Percentiles rank a stretch among this genome's conserved stretches.
Evolutionary conservation across 1,284 basidiomycete genomes (phyloP).

Genomic region (Ceratobasidium theobromae): DNA sequence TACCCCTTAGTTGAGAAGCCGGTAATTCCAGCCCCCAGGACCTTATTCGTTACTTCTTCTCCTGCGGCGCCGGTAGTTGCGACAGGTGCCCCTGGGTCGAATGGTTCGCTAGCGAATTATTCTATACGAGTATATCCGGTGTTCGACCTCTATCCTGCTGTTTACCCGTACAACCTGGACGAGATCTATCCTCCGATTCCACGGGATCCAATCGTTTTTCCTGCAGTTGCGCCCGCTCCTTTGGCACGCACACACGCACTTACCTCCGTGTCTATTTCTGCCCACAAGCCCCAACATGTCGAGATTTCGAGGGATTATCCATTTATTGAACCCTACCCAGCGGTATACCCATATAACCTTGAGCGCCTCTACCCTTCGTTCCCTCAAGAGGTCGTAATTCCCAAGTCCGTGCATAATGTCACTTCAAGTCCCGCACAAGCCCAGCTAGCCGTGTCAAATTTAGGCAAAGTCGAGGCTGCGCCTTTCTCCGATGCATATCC

Average conservation of each 20-base stretch:
- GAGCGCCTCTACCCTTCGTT: slow-evolving; percentile 32
- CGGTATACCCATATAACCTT: slow-evolving; percentile 35
- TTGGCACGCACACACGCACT: background rate
- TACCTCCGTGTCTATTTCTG: background rate
- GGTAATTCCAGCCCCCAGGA: background rate
- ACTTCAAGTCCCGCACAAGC: background rate
- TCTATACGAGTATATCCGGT: slow-evolving; percentile 32
- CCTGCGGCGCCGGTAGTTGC: no score
- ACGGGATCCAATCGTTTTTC: background rate
- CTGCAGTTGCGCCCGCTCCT: background rate
- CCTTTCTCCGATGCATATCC: slow-evolving; percentile 37
- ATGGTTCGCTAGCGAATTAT: background rate
- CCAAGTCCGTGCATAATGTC: background rate
- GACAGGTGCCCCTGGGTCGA: background rate
- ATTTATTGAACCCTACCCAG: slow-evolving; percentile 43
- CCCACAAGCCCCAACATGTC: background rate
- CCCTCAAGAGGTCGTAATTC: background rate
- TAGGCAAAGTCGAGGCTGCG: no score
- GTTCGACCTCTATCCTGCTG: slow-evolving; percentile 43
- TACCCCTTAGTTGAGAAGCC: slow-evolving; percentile 6
- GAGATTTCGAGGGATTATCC: slow-evolving; percentile 34
- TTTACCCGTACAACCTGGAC: slow-evolving; percentile 34
- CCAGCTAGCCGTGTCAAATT: background rate
- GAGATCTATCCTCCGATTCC: slow-evolving; percentile 5
- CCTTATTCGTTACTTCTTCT: background rate